Evolutionary conservation across 2,329 filamentous ascomycete genomes (phyloP), one percentile per base, ranked within the genome.

Genomic region (Alternaria tenuissima): DNA sequence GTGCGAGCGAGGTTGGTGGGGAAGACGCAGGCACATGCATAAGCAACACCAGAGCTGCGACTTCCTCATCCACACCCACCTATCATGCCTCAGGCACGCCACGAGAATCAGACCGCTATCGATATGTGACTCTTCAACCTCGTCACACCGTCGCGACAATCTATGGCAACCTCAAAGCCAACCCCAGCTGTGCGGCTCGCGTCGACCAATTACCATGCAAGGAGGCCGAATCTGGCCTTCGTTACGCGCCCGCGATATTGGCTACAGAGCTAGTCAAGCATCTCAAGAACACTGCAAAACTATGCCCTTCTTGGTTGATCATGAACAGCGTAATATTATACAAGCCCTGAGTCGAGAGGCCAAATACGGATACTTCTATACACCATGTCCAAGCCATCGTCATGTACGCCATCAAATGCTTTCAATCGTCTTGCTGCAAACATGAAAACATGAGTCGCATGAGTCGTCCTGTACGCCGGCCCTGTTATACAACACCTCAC

Each of bases 301-400:
- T 5, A 42, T 41, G 51, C 7, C 42, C 28, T 56, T 24, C 42
- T 51, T 8, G 38, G 7, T 43, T 32, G 28, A 51, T 59, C 47
- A 39, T 56, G 18, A 54, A 52, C 34, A 46, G 54, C 62, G 38
- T 55, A n/a, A 64, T 58, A 38, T 69, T 67, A 60, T 67, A 64
- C 69, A 74, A 75, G 68, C 64, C 70, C 66, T 72, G 76, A 76
- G 75, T 77, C 72, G 73, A 76, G 74, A 74, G 68, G 66, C 64
- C 62, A 66, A 58, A 61, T 60, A 63, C 57, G 59, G 63, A 61
- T 65, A 60, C 60, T 56, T 66, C 64, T 65, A 67, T 66, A 72
- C 64, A 68, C 56, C 49, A 62, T 57, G 48, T 57, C 55, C 56
- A 60, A 57, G 41, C 52, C 43, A 28, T 34, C 47, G 47, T 47